Conservation (phyloP, 495 filamentous ascomycete genomes). For the Trichoderma asperelloides region DNA sequence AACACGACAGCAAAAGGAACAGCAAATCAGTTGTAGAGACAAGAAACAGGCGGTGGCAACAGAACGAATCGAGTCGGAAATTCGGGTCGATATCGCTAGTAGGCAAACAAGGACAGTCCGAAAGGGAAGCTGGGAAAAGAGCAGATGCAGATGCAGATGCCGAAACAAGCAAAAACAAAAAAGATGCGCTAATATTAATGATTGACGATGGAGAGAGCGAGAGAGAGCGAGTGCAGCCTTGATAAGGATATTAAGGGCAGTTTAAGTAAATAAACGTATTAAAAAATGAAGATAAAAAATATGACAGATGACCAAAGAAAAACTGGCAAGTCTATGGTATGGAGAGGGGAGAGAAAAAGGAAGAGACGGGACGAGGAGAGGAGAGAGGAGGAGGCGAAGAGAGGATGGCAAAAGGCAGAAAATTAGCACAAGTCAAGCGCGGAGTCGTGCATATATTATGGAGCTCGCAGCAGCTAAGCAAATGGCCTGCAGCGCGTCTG, state of each 20-base stretch:
- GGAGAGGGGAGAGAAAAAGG: neutral
- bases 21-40: neutral
- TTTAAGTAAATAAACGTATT: neutral
- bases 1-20: neutral
- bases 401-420: neutral
- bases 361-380: neutral
- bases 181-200: conserved; percentile 2
- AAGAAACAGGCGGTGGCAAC: neutral
- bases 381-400: neutral
- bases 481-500: neutral
- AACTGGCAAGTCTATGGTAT: conserved; percentile 1
- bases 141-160: conserved; percentile 1
- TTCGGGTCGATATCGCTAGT: neutral
- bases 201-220: conserved; percentile 2
- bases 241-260: neutral
- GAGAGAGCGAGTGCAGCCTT: neutral
- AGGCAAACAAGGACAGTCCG: neutral
- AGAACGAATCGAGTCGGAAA: neutral
- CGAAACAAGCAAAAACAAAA: neutral
- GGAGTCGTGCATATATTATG: neutral
- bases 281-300: neutral
- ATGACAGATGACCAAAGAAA: neutral
- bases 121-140: neutral
- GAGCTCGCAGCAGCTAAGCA: too few relatives aligned
- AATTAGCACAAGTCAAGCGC: neutral